phyloP scores from a whole-genome alignment of 345 rosid species.

The Populus pruinosa region DNA sequence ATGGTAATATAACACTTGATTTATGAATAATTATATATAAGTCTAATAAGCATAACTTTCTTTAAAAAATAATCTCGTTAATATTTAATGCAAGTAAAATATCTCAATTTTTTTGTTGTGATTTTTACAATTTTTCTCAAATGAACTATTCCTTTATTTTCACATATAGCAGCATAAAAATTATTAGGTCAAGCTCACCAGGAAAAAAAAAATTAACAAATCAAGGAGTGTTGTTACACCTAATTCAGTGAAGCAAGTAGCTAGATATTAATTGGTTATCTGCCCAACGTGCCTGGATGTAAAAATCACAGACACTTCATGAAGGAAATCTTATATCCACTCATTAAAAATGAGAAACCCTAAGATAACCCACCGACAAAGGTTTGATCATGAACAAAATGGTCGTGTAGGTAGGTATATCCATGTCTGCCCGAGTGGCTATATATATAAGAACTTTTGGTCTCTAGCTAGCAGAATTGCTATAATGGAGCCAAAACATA shows the following conservation, averaged over 20 bases:
- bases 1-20: no score
- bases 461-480: background rate
- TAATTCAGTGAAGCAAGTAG: background rate
- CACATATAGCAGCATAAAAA: no score
- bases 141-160: no score
- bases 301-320: no score
- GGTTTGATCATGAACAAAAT: background rate
- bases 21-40: no score
- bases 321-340: background rate
- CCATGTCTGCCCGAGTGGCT: background rate
- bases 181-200: no score
- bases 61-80: no score
- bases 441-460: slow-evolving; percentile 1
- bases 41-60: no score
- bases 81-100: no score
- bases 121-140: no score
- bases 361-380: background rate
- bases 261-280: background rate
- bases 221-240: background rate
- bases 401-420: background rate
- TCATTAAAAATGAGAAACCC: background rate
- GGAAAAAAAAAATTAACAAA: no score
- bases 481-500: background rate
- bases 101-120: no score
- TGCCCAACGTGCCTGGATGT: background rate